A percentile compares a stretch with the other conserved stretches of the same genome.
Evolutionary conservation across 2,329 filamentous ascomycete species (phyloP).

Genomic region (Aspergillus caelatus): DNA sequence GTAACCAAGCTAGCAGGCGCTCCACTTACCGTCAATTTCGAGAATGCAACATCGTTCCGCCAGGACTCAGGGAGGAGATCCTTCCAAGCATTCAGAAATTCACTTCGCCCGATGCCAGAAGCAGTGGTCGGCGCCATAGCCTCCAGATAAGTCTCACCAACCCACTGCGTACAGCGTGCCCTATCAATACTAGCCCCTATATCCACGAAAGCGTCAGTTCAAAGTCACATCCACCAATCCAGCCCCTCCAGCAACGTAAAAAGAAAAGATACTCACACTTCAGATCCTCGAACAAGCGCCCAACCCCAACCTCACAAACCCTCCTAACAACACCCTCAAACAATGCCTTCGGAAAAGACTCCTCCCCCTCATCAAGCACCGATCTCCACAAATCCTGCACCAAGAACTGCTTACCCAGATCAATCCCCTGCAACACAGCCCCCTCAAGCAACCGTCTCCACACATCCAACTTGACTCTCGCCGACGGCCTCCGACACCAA

Average conservation of each 20-base stretch:
- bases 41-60: slow-evolving; percentile 38
- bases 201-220: slow-evolving; percentile 12
- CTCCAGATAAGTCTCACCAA: slow-evolving; percentile 45
- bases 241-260: slow-evolving; percentile 1
- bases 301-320: slow-evolving; percentile 32
- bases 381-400: slow-evolving; percentile 45
- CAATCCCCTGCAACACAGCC: slow-evolving; percentile 42
- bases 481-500: slow-evolving; percentile 51
- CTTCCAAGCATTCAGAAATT: slow-evolving; percentile 45
- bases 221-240: background rate
- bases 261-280: slow-evolving; percentile 40
- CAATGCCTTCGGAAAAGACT: slow-evolving; percentile 35
- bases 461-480: slow-evolving; percentile 49
- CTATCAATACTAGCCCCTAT: slow-evolving; percentile 46
- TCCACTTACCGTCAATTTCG: slow-evolving; percentile 36
- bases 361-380: slow-evolving; percentile 38
- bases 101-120: slow-evolving; percentile 33
- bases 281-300: slow-evolving; percentile 24
- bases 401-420: slow-evolving; percentile 46
- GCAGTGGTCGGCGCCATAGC: slow-evolving; percentile 35
- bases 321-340: slow-evolving; percentile 44
- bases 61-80: slow-evolving; percentile 48
- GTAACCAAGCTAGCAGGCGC: background rate
- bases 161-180: slow-evolving; percentile 36
- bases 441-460: slow-evolving; percentile 51